phyloP scores from a whole-genome alignment of 2,329 filamentous ascomycete species.

The Fusarium protoensiforme region DNA sequence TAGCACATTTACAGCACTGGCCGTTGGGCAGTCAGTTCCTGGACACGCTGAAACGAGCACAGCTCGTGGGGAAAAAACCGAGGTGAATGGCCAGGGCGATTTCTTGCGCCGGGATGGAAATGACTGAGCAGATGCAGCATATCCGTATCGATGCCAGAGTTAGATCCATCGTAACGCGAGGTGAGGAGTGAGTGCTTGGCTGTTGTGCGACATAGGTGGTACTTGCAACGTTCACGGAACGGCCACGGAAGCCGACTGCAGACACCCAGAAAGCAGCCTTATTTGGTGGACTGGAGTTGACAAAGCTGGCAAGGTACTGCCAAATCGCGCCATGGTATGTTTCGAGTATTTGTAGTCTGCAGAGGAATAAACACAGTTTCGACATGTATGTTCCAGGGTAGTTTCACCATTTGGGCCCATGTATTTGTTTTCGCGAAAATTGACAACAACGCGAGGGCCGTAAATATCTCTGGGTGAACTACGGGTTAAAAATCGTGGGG shows the following conservation, averaged over 20 bases:
- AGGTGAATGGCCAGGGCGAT: constrained; percentile 4
- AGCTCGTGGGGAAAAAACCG: constrained; percentile 10
- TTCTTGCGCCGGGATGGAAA: neutral
- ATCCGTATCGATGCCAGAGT: neutral
- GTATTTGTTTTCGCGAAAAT: neutral
- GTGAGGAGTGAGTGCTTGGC: constrained; percentile 2
- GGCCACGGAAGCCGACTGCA: constrained; percentile 24
- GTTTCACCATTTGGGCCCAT: neutral
- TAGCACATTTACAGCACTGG: neutral
- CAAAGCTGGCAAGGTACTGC: neutral
- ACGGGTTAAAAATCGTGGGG: neutral
- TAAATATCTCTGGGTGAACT: neutral
- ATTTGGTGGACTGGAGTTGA: constrained; percentile 4
- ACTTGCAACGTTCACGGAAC: constrained; percentile 32
- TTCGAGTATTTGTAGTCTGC: neutral
- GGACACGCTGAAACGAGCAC: constrained; percentile 6
- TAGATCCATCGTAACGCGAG: constrained; percentile 26
- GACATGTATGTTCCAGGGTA: neutral
- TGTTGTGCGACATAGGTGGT: constrained; percentile 14
- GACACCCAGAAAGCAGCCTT: constrained; percentile 20
- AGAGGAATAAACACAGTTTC: neutral
- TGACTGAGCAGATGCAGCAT: neutral
- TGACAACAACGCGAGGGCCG: neutral
- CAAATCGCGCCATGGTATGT: neutral
- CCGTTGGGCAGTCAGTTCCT: constrained; percentile 4